Evolutionary conservation across 495 filamentous ascomycete species (phyloP).

Genomic region (Neurospora pannonica): DNA sequence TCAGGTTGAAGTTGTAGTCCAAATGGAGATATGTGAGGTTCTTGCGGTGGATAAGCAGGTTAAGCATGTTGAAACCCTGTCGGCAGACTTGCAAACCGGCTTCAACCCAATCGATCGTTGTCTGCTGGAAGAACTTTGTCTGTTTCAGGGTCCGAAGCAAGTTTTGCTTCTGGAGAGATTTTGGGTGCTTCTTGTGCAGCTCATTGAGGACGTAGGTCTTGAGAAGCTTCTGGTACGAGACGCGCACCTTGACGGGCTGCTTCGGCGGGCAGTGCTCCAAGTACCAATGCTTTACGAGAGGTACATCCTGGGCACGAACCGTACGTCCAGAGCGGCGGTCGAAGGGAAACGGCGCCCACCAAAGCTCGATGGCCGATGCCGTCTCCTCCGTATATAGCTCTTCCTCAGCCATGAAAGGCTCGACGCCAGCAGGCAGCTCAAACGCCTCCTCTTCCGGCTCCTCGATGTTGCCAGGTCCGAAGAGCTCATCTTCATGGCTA

Average conservation of each 20-base stretch:
- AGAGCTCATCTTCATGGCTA: conserved; percentile 92
- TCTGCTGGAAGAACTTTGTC: conserved; percentile 99
- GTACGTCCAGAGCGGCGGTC: conserved; percentile 94
- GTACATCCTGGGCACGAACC: conserved; percentile 94
- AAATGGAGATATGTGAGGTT: conserved; percentile 97
- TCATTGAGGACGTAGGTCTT: conserved; percentile 97
- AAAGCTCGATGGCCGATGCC: conserved; percentile 81
- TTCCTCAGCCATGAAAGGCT: conserved; percentile 86
- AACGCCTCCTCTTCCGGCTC: conserved; percentile 71
- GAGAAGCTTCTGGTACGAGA: conserved; percentile 98
- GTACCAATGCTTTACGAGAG: conserved; percentile 97
- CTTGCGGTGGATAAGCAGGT: conserved; percentile 95
- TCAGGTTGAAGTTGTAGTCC: conserved; percentile 99
- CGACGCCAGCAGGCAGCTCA: conserved; percentile 65
- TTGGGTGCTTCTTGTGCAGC: conserved; percentile 86
- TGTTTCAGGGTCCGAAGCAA: conserved; percentile 80
- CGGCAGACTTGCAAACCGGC: conserved; percentile 96
- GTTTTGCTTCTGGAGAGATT: conserved; percentile 91
- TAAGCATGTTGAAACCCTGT: conserved; percentile 99
- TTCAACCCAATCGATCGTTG: conserved; percentile 98
- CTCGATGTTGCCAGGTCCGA: conserved; percentile 74
- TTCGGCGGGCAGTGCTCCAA: conserved; percentile 81
- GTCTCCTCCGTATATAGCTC: conserved; percentile 87
- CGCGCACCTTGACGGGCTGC: conserved; percentile 93
- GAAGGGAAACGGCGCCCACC: conserved; percentile 98